Conservation (phyloP, 305 asterid genomes). For the Fraxinus paxiana region DNA sequence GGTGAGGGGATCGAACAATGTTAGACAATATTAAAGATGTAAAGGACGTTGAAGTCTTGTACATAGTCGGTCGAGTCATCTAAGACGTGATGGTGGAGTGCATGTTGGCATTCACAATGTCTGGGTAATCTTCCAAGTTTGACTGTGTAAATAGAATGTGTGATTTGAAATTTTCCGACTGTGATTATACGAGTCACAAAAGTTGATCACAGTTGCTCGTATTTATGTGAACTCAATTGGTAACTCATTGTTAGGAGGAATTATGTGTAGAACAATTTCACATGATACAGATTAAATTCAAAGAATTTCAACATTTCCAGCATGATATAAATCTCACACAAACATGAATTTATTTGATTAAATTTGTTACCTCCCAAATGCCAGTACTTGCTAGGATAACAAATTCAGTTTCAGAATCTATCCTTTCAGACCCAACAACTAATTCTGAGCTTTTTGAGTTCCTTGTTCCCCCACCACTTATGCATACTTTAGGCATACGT, state of each 20-base stretch:
- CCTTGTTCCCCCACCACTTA: conserved; percentile 4
- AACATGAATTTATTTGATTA: background rate
- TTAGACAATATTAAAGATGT: background rate
- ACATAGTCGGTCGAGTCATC: background rate
- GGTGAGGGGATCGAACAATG: background rate
- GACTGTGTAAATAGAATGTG: background rate
- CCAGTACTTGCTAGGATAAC: conserved; percentile 55
- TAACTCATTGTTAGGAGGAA: background rate
- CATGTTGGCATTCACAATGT: background rate
- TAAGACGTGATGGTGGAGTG: background rate
- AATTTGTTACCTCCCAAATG: conserved; percentile 53
- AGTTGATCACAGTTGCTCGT: background rate
- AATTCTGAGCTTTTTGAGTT: conserved; percentile 33
- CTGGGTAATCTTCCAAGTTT: background rate
- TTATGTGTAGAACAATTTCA: background rate
- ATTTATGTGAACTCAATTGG: background rate
- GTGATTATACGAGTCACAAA: background rate
- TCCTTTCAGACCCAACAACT: conserved; percentile 37
- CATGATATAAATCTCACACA: background rate
- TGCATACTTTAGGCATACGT: conserved; percentile 16
- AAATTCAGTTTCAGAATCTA: conserved; percentile 51
- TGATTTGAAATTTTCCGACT: background rate
- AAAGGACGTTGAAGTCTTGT: background rate
- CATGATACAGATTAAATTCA: background rate
- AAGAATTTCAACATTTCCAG: background rate